Conservation (phyloP, 2,329 filamentous ascomycete species). For the Coccinonectria pachysandricola region DNA sequence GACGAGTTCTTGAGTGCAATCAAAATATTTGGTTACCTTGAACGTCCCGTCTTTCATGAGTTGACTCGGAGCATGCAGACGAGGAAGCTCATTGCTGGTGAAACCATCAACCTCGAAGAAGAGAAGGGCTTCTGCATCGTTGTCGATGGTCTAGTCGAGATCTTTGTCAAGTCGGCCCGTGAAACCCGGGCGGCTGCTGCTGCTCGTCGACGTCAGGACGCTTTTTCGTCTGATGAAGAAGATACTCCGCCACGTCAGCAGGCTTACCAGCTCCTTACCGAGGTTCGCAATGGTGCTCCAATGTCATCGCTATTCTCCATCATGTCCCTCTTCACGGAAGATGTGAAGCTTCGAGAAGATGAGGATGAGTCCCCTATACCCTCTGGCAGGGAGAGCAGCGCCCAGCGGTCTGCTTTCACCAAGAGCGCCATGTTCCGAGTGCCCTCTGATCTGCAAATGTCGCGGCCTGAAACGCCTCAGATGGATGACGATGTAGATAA, state of each 20-base stretch:
- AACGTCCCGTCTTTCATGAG: conserved; percentile 94
- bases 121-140: conserved; percentile 98
- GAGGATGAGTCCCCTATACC: conserved; percentile 37
- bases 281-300: conserved; percentile 93
- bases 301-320: conserved; percentile 99
- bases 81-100: conserved; percentile 86
- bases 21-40: conserved; percentile 96
- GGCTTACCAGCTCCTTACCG: conserved; percentile 87
- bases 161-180: conserved; percentile 86
- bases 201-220: conserved; percentile 13
- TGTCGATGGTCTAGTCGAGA: conserved; percentile 91
- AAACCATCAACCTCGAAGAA: conserved; percentile 90
- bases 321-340: conserved; percentile 91
- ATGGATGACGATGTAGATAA: conserved; percentile 19
- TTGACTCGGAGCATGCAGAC: conserved; percentile 98
- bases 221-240: conserved; percentile 52
- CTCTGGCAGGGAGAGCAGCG: conserved; percentile 16
- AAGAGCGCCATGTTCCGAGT: conserved; percentile 7
- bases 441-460: conserved; percentile 16
- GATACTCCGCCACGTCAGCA: conserved; percentile 59
- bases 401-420: conserved; percentile 20
- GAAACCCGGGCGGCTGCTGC: conserved; percentile 29
- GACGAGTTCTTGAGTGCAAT: conserved; percentile 98
- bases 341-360: conserved; percentile 70
- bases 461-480: conserved; percentile 31